Percentiles rank a stretch among this genome's conserved stretches.
Conservation (phyloP, 257 asterid genomes). For the Euphrasia confusa region DNA sequence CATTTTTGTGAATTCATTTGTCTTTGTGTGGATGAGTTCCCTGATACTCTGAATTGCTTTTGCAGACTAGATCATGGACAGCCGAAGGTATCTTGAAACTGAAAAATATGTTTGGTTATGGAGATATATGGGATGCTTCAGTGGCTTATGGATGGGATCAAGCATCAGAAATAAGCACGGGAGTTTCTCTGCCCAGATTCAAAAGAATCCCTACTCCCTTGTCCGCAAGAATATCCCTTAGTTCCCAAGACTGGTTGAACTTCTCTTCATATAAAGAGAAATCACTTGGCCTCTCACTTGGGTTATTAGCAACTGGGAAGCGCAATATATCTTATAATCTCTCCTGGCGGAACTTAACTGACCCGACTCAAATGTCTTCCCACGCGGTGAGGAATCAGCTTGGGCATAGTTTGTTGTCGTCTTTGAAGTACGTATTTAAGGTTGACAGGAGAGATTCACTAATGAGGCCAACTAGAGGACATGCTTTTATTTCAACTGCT, state of each 20-base stretch:
- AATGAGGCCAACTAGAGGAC: conserved; percentile 80
- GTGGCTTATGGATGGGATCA: conserved; percentile 85
- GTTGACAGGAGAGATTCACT: conserved; percentile 74
- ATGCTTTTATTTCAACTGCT: conserved; percentile 77
- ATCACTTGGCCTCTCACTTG: conserved; percentile 71
- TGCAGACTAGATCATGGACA: conserved; percentile 85
- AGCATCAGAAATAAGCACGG: conserved; percentile 67
- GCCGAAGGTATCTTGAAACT: conserved; percentile 65
- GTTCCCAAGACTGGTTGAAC: conserved; percentile 95
- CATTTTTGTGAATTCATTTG: neutral
- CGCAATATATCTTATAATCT: conserved; percentile 79
- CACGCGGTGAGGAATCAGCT: conserved; percentile 88
- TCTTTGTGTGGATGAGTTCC: conserved; percentile 17
- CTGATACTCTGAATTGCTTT: conserved; percentile 31
- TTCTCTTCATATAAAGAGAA: conserved; percentile 84
- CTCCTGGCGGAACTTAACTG: conserved; percentile 79
- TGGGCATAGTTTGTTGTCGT: conserved; percentile 79
- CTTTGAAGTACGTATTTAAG: conserved; percentile 70
- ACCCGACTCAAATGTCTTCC: conserved; percentile 90
- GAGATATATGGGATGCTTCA: conserved; percentile 92
- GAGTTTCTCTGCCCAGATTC: conserved; percentile 74
- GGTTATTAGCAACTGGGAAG: conserved; percentile 56
- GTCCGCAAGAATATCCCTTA: conserved; percentile 62
- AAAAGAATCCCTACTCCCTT: conserved; percentile 58
- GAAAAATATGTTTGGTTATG: conserved; percentile 86